These are phyloP conservation scores for Plasmopara viticola DNA, from an alignment of 352 stramenopile species.

Conservation along the genomic window DNA sequence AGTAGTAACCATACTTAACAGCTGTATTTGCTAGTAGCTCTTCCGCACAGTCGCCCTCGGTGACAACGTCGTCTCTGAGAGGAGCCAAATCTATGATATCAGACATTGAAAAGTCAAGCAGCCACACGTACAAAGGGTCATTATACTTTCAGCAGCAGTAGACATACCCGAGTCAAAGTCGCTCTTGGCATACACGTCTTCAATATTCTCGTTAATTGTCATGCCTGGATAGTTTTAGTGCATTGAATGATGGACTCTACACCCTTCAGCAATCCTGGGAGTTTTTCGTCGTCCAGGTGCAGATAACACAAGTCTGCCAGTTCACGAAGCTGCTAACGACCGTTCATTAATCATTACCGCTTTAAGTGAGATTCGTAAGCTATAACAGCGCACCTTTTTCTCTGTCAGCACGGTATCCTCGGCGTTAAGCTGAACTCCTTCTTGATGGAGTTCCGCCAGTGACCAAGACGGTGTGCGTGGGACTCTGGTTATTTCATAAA, in stretches of 20 bases:
- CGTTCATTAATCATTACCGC: neutral
- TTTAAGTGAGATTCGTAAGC: neutral
- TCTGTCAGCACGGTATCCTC: conserved; percentile 50
- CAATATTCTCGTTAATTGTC: conserved; percentile 76
- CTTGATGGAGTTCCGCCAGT: conserved; percentile 68
- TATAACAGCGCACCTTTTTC: conserved; percentile 38
- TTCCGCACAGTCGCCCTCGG: conserved; percentile 65
- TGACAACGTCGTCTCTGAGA: conserved; percentile 68
- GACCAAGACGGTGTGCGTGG: conserved; percentile 74
- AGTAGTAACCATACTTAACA: conserved; percentile 74
- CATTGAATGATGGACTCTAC: conserved; percentile 86
- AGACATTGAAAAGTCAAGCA: neutral
- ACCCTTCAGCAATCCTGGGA: conserved; percentile 66
- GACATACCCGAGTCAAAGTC: conserved; percentile 40
- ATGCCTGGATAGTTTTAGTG: conserved; percentile 81
- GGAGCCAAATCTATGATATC: conserved; percentile 29
- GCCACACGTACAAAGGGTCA: neutral
- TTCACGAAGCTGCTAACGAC: conserved; percentile 44
- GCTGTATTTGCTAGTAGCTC: conserved; percentile 71
- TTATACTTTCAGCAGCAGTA: neutral
- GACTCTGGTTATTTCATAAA: conserved; percentile 54
- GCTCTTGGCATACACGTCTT: conserved; percentile 71
- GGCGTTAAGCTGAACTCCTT: conserved; percentile 35
- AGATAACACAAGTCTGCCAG: conserved; percentile 78
- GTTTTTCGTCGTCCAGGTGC: conserved; percentile 64